phyloP scores from a whole-genome alignment of 805 yeast species.

The Teunomyces kruisii region DNA sequence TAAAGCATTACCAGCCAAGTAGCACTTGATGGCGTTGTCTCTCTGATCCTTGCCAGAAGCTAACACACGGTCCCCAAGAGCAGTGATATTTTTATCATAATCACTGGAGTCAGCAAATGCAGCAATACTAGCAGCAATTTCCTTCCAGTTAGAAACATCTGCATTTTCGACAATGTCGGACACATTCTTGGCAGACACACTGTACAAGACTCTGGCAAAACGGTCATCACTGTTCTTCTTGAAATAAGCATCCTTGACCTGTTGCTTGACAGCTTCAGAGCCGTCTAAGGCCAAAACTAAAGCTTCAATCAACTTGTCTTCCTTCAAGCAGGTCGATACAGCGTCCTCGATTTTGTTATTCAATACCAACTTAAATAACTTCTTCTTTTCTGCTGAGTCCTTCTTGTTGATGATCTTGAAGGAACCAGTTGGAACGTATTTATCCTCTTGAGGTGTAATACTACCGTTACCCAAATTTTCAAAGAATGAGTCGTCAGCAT shows the following conservation, averaged over 20 bases:
- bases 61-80: slow-evolving; percentile 77
- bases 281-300: slow-evolving; percentile 75
- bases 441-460: slow-evolving; percentile 5
- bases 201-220: slow-evolving; percentile 73
- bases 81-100: slow-evolving; percentile 55
- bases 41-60: slow-evolving; percentile 42
- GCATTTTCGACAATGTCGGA: slow-evolving; percentile 76
- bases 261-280: slow-evolving; percentile 55
- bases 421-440: slow-evolving; percentile 31
- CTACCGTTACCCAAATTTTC: slow-evolving; percentile 32
- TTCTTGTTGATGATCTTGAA: slow-evolving; percentile 41
- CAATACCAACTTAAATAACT: slow-evolving; percentile 49
- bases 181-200: slow-evolving; percentile 53
- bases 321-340: slow-evolving; percentile 61
- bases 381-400: slow-evolving; percentile 44
- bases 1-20: slow-evolving; percentile 76
- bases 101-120: slow-evolving; percentile 52
- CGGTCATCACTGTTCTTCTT: slow-evolving; percentile 51
- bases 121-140: slow-evolving; percentile 67
- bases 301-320: slow-evolving; percentile 72
- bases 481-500: slow-evolving; percentile 34
- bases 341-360: slow-evolving; percentile 66
- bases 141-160: slow-evolving; percentile 79
- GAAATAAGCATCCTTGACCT: slow-evolving; percentile 74
- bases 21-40: slow-evolving; percentile 73